Conservation (phyloP, 345 rosid species). For the Physaria fendleri region DNA sequence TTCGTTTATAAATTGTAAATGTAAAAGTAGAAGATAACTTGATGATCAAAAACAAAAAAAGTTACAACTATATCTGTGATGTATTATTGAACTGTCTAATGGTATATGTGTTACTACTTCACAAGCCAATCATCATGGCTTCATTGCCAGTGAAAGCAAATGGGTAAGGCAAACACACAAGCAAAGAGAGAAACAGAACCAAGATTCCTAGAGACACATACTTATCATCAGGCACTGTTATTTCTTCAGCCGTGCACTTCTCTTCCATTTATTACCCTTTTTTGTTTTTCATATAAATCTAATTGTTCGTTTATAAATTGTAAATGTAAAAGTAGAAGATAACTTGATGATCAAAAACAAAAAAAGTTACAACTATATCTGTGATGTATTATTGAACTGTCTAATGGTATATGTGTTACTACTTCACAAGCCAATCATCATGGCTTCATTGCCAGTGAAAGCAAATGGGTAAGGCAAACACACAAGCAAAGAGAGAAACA, state of each 20-base stretch:
- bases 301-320: too few relatives aligned
- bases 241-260: conserved; percentile 84
- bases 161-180: conserved; percentile 81
- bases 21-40: neutral
- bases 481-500: conserved; percentile 64
- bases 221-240: conserved; percentile 57
- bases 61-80: neutral
- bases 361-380: neutral
- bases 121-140: conserved; percentile 34
- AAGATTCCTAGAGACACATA: conserved; percentile 55
- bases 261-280: too few relatives aligned
- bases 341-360: conserved; percentile 6
- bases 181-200: conserved; percentile 63
- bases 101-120: neutral
- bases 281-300: too few relatives aligned
- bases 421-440: conserved; percentile 33
- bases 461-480: conserved; percentile 87
- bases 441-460: conserved; percentile 41
- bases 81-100: neutral
- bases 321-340: neutral
- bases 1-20: too few relatives aligned
- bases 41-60: conserved; percentile 2
- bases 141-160: conserved; percentile 59
- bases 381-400: neutral
- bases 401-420: neutral